Evolutionary conservation across 495 filamentous ascomycete genomes (phyloP).

Genomic region (Penicillium roqueforti): DNA sequence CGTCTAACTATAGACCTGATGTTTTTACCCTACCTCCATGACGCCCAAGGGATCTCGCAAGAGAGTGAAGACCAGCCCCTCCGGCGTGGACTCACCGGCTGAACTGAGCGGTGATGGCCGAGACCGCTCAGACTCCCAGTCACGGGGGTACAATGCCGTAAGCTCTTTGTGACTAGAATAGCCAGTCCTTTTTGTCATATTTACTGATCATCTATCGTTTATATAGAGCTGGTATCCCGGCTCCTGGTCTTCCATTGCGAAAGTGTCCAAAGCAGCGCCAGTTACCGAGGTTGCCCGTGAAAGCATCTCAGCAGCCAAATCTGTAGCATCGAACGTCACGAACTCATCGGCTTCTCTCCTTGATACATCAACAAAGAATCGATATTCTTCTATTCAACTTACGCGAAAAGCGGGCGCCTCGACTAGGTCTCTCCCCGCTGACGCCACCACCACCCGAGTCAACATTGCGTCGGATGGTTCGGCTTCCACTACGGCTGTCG

Average conservation of each 20-base stretch:
- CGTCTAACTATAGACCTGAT: conserved; percentile 24
- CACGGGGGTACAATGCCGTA: conserved; percentile 31
- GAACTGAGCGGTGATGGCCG: conserved; percentile 31
- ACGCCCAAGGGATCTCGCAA: conserved; percentile 58
- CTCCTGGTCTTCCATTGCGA: conserved; percentile 58
- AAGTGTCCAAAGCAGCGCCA: conserved; percentile 61
- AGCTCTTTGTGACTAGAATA: conserved; percentile 12
- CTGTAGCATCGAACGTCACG: conserved; percentile 40
- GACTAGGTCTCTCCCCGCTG: conserved; percentile 45
- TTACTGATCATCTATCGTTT: conserved; percentile 7
- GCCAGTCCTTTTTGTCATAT: neutral
- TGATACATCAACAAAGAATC: conserved; percentile 23
- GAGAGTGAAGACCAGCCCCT: conserved; percentile 57
- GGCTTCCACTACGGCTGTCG: conserved; percentile 30
- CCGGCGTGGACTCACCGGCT: conserved; percentile 36
- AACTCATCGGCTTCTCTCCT: conserved; percentile 33
- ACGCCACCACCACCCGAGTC: conserved; percentile 45
- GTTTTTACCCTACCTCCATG: conserved; percentile 33
- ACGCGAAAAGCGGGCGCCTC: conserved; percentile 39
- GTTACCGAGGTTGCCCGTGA: conserved; percentile 74
- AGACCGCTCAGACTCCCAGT: conserved; percentile 29
- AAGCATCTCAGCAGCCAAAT: conserved; percentile 60
- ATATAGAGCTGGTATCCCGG: conserved; percentile 49
- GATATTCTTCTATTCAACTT: conserved; percentile 39
- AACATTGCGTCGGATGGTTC: conserved; percentile 49